Percentiles rank a stretch among this genome's conserved stretches.
phyloP scores from a whole-genome alignment of 148 eudicot genomes.

The Vaccinium vitisidaea region DNA sequence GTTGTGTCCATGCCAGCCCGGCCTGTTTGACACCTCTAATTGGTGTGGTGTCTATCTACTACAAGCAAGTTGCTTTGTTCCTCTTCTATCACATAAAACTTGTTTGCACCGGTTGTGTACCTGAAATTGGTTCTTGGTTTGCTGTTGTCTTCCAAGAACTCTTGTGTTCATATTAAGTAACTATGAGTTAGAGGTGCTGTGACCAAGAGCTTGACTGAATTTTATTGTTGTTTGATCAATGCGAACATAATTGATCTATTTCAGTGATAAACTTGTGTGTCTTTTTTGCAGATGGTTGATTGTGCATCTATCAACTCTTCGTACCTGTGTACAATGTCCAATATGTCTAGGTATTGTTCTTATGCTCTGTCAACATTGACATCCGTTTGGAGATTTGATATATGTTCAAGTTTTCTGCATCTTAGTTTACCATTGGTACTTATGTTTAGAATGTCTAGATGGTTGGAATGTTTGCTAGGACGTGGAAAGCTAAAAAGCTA shows the following conservation, averaged over 20 bases:
- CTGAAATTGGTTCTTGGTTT: neutral
- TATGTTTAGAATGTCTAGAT: neutral
- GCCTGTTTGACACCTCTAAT: neutral
- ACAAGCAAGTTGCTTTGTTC: neutral
- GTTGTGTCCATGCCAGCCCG: too few species aligned
- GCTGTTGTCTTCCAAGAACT: neutral
- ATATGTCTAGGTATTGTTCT: slow-evolving; percentile 43
- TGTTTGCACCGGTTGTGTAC: neutral
- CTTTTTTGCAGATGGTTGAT: slow-evolving; percentile 38
- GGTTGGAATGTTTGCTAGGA: neutral
- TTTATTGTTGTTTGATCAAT: neutral
- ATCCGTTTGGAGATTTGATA: neutral
- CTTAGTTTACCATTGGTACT: neutral
- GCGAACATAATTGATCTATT: neutral
- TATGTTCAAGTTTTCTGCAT: slow-evolving; percentile 1
- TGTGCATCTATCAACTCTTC: slow-evolving; percentile 37
- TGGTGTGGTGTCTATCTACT: neutral
- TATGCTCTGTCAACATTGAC: neutral
- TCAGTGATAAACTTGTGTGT: neutral
- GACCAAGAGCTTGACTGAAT: neutral
- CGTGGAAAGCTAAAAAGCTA: neutral
- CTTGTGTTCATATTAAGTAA: neutral
- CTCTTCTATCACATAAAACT: neutral
- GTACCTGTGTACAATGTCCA: slow-evolving; percentile 47
- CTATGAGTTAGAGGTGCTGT: neutral